These are phyloP conservation scores for Arabidopsis hybrid DNA, from an alignment of 441 rosid species.

Conservation along the genomic window DNA sequence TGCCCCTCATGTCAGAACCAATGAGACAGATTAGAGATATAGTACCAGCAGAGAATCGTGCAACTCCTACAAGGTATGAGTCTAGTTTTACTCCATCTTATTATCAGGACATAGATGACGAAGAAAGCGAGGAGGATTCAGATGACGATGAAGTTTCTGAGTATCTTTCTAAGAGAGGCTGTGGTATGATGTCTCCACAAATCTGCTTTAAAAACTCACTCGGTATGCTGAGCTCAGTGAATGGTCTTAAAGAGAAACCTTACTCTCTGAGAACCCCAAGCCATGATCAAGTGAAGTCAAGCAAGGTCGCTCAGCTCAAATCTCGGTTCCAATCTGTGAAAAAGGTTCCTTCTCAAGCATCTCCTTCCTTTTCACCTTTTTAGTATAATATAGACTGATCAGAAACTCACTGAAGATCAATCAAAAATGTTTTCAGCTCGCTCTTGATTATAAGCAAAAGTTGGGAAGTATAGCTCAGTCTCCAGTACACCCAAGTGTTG, in stretches of 20 bases:
- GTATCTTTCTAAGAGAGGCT: constrained; percentile 65
- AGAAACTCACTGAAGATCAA: neutral
- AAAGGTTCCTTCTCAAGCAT: constrained; percentile 52
- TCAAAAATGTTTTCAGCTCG: constrained; percentile 49
- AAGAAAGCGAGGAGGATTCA: constrained; percentile 49
- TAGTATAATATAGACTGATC: neutral
- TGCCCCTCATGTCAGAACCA: constrained; percentile 48
- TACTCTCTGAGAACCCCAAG: constrained; percentile 37
- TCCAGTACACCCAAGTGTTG: constrained; percentile 51
- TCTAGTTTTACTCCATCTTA: constrained; percentile 46
- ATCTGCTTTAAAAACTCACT: constrained; percentile 73
- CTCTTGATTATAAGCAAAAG: constrained; percentile 54
- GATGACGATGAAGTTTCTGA: constrained; percentile 55
- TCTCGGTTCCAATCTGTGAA: constrained; percentile 57
- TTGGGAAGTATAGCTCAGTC: constrained; percentile 50
- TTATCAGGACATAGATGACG: constrained; percentile 26
- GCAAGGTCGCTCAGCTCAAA: constrained; percentile 55
- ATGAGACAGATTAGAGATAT: constrained; percentile 53
- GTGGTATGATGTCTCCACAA: constrained; percentile 80
- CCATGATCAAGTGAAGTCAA: constrained; percentile 46
- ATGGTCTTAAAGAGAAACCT: constrained; percentile 61
- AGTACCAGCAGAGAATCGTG: constrained; percentile 44
- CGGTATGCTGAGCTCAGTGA: constrained; percentile 69
- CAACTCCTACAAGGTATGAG: constrained; percentile 43
- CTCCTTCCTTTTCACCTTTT: constrained; percentile 13